Base-by-base conservation (phyloP, 345 rosid genomes). In the Sonneratia caseolaris region DNA sequence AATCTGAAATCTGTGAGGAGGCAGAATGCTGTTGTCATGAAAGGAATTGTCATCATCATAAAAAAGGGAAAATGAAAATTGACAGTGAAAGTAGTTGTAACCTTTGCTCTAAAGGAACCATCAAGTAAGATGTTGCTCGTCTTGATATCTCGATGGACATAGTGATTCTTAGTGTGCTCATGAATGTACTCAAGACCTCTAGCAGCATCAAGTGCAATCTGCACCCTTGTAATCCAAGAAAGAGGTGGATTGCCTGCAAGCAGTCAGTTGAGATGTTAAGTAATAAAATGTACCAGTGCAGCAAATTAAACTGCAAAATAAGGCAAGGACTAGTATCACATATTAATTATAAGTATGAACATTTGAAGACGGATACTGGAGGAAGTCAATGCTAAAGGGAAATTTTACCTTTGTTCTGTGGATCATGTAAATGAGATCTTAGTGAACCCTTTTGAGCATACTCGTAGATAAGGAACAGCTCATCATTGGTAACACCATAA, bases 111-210 rank as follows among this genome's bases (percentile, higher is more conserved):
- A 81, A 94, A 88, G 68, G 96, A 79, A 74, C 76, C 83, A 77
- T 95, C 97, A 21, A 95, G 93, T 57, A 95, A 83, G 71, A 95
- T 90, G 84, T 95, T 95, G 81, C 97, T 89, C 0, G 97, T 88
- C 86, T 95, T 95, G 81, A 95, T 85, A 82, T 95, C 99, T 66
- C 99, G 85, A 71, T 95, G 99, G 57, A 95, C 99, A 79, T 91
- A 95, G 78, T 87, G 99, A 57, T 85, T 87, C 82, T 91, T 95
- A 61, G 97, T 90, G 77, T 95, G 96, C 75, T 95, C 99, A 64
- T 95, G 99, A 76, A 95, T 88, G 84, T 95, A 95, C 72, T 95
- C 99, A 70, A 95, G 81, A 64, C 97, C 99, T 83, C 97, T 85
- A 69, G 96, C 99, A 38, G 97, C 86, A 70, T 91, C 99, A 19